Evolutionary conservation across 1,284 basidiomycete genomes (phyloP).

Genomic region (Marasmius sp.): DNA sequence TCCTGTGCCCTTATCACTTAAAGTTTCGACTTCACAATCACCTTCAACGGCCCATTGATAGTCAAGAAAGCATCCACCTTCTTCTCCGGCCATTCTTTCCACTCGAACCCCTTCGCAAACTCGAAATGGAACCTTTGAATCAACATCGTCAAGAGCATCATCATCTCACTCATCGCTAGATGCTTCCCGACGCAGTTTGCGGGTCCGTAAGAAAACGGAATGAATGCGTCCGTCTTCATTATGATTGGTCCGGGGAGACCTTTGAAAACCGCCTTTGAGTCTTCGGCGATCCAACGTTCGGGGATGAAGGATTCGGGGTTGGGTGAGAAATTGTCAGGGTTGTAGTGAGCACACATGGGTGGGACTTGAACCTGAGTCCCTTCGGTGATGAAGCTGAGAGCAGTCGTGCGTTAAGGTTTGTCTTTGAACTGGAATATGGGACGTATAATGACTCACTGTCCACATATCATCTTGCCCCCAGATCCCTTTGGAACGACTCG

Average conservation of each 20-base stretch:
- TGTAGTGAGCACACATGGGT: background rate
- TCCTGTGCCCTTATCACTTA: background rate
- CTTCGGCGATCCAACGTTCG: slow-evolving; percentile 22
- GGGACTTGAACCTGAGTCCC: slow-evolving; percentile 1
- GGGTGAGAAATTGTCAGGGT: slow-evolving; percentile 2
- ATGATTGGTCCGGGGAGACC: no score
- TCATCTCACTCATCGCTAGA: slow-evolving; percentile 17
- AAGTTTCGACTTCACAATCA: background rate
- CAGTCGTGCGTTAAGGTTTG: background rate
- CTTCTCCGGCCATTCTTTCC: background rate
- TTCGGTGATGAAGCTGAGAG: background rate
- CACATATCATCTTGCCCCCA: slow-evolving; percentile 26
- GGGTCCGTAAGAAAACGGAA: slow-evolving; percentile 25
- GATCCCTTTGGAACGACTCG: slow-evolving; percentile 24
- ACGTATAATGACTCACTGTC: slow-evolving; percentile 25
- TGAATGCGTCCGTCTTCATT: slow-evolving; percentile 16
- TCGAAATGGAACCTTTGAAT: background rate
- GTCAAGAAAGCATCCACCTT: slow-evolving; percentile 2
- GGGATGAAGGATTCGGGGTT: slow-evolving; percentile 4
- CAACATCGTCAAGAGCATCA: background rate
- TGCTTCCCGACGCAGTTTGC: slow-evolving; percentile 25
- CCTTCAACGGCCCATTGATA: background rate
- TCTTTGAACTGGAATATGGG: no score
- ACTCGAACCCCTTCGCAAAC: slow-evolving; percentile 7
- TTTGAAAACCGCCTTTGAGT: background rate